These are phyloP conservation scores for Lachnellula occidentalis DNA, from an alignment of 2,329 filamentous ascomycete species.

Conservation along the genomic window DNA sequence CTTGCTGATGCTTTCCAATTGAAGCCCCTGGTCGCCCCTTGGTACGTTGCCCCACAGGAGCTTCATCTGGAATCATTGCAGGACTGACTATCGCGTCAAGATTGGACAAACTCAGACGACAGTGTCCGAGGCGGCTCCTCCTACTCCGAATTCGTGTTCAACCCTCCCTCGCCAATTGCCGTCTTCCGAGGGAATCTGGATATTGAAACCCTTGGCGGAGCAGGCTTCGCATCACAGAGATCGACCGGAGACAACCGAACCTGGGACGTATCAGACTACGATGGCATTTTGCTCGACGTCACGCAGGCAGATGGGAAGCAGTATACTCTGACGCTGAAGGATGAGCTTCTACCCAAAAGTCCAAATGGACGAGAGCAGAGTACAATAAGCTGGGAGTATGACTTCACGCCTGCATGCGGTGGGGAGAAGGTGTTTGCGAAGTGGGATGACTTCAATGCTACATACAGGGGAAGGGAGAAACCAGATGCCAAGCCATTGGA, in stretches of 20 bases:
- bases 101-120: slow-evolving; percentile 70
- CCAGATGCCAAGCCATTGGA: slow-evolving; percentile 56
- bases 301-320: slow-evolving; percentile 53
- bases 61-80: not conserved
- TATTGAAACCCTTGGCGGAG: slow-evolving; percentile 68
- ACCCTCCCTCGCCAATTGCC: slow-evolving; percentile 36
- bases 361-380: slow-evolving; percentile 66
- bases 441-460: slow-evolving; percentile 63
- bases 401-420: slow-evolving; percentile 45
- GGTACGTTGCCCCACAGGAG: not conserved
- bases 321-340: slow-evolving; percentile 73
- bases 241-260: slow-evolving; percentile 50
- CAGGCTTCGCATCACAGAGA: slow-evolving; percentile 76
- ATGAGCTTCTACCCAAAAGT: slow-evolving; percentile 52
- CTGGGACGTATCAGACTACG: slow-evolving; percentile 60
- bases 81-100: slow-evolving; percentile 20
- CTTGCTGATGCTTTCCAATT: not conserved
- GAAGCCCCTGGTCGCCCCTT: slow-evolving; percentile 50
- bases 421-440: slow-evolving; percentile 46
- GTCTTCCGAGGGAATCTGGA: slow-evolving; percentile 63
- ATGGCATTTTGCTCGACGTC: slow-evolving; percentile 54
- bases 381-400: slow-evolving; percentile 67
- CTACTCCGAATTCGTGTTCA: slow-evolving; percentile 42
- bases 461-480: slow-evolving; percentile 64
- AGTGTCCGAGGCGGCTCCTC: slow-evolving; percentile 71